Conservation (phyloP, 129 eudicot genomes). For the Arctium minus region DNA sequence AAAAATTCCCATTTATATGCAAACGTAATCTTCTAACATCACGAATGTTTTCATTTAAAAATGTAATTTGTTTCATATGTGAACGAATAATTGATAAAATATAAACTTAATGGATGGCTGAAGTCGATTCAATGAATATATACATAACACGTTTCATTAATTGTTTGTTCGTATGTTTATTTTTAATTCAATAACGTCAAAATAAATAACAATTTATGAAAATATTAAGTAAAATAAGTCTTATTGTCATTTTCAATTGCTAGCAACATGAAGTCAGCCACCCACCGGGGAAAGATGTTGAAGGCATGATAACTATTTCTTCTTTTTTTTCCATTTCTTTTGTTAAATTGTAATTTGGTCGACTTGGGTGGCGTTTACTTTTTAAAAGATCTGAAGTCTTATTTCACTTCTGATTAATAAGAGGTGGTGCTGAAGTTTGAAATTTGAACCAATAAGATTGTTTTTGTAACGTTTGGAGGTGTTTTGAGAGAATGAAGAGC, state of each 20-base stretch:
- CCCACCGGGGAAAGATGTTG: neutral
- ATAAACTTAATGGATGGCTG: neutral
- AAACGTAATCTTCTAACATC: too few relatives aligned
- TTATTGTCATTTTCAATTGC: neutral
- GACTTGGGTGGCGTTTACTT: neutral
- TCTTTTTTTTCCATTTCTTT: too few relatives aligned
- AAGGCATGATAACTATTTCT: neutral
- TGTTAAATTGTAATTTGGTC: neutral
- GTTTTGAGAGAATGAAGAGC: too few relatives aligned
- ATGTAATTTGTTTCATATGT: neutral
- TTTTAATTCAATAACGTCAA: neutral
- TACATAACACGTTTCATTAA: neutral
- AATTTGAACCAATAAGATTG: too few relatives aligned
- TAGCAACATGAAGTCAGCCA: neutral
- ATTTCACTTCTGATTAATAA: too few relatives aligned
- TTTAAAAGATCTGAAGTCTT: too few relatives aligned
- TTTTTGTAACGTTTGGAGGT: too few relatives aligned
- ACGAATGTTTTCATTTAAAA: neutral
- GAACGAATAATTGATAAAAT: neutral
- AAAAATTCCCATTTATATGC: too few relatives aligned
- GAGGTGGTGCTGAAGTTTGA: too few relatives aligned
- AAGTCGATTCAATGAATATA: neutral
- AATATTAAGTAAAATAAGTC: neutral
- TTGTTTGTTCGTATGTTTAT: neutral
- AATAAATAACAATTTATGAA: neutral